These are phyloP conservation scores for Talaromyces sp. DNA, from an alignment of 2,329 filamentous ascomycete genomes.

Conservation along the genomic window DNA sequence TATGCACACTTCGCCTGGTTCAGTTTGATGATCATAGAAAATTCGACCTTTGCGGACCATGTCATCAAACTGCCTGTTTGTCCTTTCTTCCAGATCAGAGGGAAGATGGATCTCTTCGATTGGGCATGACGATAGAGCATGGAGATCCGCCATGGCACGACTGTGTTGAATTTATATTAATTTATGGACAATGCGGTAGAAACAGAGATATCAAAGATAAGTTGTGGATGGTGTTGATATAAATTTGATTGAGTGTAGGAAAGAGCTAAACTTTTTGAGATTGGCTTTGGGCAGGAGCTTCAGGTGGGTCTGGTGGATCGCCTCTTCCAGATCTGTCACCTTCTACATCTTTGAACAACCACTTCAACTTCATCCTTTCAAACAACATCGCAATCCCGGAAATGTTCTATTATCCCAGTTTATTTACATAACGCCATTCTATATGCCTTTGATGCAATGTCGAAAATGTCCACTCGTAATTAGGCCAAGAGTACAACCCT, in stretches of 20 bases:
- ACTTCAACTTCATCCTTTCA: background rate
- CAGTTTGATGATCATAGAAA: constrained; percentile 23
- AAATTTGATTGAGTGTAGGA: background rate
- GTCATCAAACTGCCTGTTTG: constrained; percentile 23
- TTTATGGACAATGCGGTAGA: background rate
- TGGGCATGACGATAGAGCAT: background rate
- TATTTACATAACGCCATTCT: constrained; percentile 5
- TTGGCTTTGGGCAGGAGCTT: background rate
- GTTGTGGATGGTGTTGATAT: background rate
- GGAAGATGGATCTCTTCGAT: constrained; percentile 19
- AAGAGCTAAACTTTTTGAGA: constrained; percentile 5
- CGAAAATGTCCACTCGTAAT: background rate
- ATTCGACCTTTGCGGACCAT: constrained; percentile 22
- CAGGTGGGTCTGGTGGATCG: constrained; percentile 8
- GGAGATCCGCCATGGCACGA: background rate
- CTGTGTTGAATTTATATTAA: background rate
- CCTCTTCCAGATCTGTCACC: background rate
- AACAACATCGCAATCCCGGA: background rate
- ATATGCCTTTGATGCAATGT: background rate
- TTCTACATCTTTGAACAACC: background rate
- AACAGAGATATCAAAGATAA: background rate
- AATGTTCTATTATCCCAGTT: background rate
- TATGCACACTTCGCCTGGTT: constrained; percentile 22
- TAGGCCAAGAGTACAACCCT: background rate
- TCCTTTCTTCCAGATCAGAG: constrained; percentile 28